Base-by-base conservation (phyloP, 2,329 filamentous ascomycete species). In the Pleurostoma richardsiae region DNA sequence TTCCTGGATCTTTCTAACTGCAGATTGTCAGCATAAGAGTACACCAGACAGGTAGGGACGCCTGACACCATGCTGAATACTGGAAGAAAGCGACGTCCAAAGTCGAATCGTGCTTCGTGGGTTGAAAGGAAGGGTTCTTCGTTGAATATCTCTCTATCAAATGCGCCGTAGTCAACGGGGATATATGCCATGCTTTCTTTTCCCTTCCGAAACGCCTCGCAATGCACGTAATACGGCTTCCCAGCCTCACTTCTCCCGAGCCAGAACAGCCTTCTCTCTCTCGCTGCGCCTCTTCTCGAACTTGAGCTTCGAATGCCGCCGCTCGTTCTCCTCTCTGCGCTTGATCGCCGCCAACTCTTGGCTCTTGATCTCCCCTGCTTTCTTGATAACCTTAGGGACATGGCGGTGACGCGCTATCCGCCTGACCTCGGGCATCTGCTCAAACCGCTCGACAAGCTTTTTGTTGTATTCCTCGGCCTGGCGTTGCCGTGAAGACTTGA, bases 391-490 rank as follows among this genome's bases (percentile, higher is more conserved):
- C 75, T 90, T 89, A 26, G 94, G 94, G 52, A 96, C 71, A 69
- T 97, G 94, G 52, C 94, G 82, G 68, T 99, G 94, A 44, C 90
- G 80, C 59, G 85, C 85, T 66, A 99, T 99, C 46, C 95, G 82
- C 58, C 83, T 82, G 56, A 99, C 88, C 69, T 99, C 92, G 43
- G 94, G 94, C 91, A 99, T 96, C 67, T 99, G 94, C 52, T 83
- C 80, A 70, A 90, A 99, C 53, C 91, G 77, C 59, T 89, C 77
- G 59, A 89, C 82, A 49, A 99, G 73, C 8, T 91, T 85, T 46
- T 88, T 82, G 62, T 96, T 92, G 65, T 97, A 97, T 67, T 97
- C 91, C 30, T 96, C 76, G 52, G 92, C 88, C 66, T 94, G 86
- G 51, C 91, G 79, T 57, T 99, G 88, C 44, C 86, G 80, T 19